Evolutionary conservation across 257 asterid species (phyloP), one percentile per base, ranked within the genome.

Genomic region (Plectranthus barbatus): DNA sequence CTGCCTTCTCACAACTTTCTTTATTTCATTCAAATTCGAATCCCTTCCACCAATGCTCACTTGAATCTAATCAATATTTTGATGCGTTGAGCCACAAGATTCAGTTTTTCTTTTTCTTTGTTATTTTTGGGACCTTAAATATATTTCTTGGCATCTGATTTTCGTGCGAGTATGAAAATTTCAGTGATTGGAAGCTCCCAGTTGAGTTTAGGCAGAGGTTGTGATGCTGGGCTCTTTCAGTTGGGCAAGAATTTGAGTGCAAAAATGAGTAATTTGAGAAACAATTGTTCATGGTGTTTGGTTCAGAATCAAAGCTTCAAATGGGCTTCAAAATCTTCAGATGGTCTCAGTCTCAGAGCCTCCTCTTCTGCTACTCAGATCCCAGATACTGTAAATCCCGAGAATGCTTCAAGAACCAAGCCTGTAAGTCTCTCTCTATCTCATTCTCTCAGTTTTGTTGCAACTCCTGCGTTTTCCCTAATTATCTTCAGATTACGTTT

Each of bases 161-260:
- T 68, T 64, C 70, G 40, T 17, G 36, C 26, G 64, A 53, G 11
- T 17, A 88, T 88, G 98, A 87, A 84, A 78, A 45, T 83, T 64
- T 88, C 90, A 14, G 74, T 76, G 34, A 75, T 83, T 21, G 84
- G 92, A 62, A 84, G 83, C 78, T 86, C 94, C 56, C 88, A 83
- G 80, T 77, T 88, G 75, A 79, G 75, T 75, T 60, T 72, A 18
- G 80, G 77, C 3, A 72, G 83, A 68, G 46, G 5, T 11, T 66
- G 20, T 47, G 76, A 75, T 69, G 52, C 62, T 72, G 87, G 86
- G 64, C 40, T 75, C 10, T 82, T 83, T 67, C 79, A 21, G 56
- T 76, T 75, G 34, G 64, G 82, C 79, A 83, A 69, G 70, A 87
- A 73, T 74, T 62, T 79, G 73, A 72, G 79, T 72, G 49, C 58